These are phyloP conservation scores for Glycine tomentella DNA, from an alignment of 306 rosid species.

Conservation along the genomic window DNA sequence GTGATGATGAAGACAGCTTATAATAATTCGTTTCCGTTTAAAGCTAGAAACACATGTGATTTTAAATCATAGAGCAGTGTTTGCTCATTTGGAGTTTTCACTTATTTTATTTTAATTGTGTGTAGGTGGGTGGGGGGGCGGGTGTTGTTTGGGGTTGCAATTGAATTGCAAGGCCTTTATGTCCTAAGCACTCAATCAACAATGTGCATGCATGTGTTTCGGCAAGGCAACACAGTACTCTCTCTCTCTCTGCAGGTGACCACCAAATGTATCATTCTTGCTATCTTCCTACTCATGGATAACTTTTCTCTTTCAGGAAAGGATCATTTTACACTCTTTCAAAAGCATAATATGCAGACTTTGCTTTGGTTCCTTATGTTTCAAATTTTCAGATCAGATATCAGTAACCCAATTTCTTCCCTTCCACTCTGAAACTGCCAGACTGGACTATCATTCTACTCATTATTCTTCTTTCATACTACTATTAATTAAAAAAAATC, in stretches of 20 bases:
- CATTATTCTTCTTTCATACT: slow-evolving; percentile 25
- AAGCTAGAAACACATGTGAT: slow-evolving; percentile 42
- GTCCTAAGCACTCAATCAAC: slow-evolving; percentile 40
- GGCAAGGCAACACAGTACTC: not conserved
- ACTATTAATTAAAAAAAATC: not conserved
- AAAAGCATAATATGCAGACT: slow-evolving; percentile 23
- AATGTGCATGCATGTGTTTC: not conserved
- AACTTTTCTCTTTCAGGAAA: slow-evolving; percentile 35
- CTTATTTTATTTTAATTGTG: not conserved
- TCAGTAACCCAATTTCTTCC: slow-evolving; percentile 28
- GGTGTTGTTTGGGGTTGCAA: not conserved
- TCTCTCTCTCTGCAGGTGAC: slow-evolving; percentile 16
- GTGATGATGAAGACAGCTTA: slow-evolving; percentile 50
- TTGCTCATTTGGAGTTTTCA: slow-evolving; percentile 9
- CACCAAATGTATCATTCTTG: slow-evolving; percentile 51
- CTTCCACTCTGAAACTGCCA: slow-evolving; percentile 52
- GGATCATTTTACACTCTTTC: slow-evolving; percentile 53
- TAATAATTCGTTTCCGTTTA: slow-evolving; percentile 52
- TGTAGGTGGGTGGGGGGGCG: too few species aligned
- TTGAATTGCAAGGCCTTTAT: not conserved
- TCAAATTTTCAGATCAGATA: slow-evolving; percentile 40
- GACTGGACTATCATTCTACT: slow-evolving; percentile 53
- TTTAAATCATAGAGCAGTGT: slow-evolving; percentile 36
- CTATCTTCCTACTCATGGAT: slow-evolving; percentile 58
- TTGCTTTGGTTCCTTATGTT: slow-evolving; percentile 52